Conservation (phyloP, 805 yeast genomes). For the Blastobotrys americana region DNA sequence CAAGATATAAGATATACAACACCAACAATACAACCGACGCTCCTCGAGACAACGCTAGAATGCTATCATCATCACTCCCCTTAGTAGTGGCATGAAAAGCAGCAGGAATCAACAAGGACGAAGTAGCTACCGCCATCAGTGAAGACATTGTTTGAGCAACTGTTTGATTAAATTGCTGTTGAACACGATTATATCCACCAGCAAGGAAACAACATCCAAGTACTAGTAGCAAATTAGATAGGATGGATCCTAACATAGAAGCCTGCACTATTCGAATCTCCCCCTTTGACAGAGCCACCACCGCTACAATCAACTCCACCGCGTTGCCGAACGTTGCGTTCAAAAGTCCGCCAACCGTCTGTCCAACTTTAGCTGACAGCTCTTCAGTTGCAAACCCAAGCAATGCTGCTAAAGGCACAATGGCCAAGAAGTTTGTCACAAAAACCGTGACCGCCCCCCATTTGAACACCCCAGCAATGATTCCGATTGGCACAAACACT, state of each 20-base stretch:
- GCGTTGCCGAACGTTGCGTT: conserved; percentile 98
- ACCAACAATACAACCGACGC: conserved; percentile 71
- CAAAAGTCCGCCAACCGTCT: conserved; percentile 85
- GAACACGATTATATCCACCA: conserved; percentile 82
- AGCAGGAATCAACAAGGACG: conserved; percentile 88
- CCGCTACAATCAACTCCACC: conserved; percentile 89
- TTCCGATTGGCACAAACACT: conserved; percentile 83
- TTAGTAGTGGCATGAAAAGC: conserved; percentile 77
- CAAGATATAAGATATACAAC: conserved; percentile 69
- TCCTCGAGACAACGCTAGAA: conserved; percentile 75
- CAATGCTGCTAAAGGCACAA: conserved; percentile 85
- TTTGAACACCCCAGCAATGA: conserved; percentile 56
- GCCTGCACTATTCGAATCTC: conserved; percentile 95
- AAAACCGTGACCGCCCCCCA: conserved; percentile 54
- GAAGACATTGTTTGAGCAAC: conserved; percentile 98
- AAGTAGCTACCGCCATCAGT: conserved; percentile 80
- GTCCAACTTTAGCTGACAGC: conserved; percentile 78
- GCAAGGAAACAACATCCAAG: conserved; percentile 92
- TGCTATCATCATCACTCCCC: conserved; percentile 34
- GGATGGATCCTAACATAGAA: conserved; percentile 89
- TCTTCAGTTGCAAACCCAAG: conserved; percentile 93
- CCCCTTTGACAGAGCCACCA: conserved; percentile 77
- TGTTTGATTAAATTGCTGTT: conserved; percentile 87
- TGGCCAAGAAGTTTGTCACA: conserved; percentile 75
- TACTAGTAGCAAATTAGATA: conserved; percentile 81